Base-by-base conservation (phyloP, 2,329 filamentous ascomycete genomes). In the Monosporascus sp. region DNA sequence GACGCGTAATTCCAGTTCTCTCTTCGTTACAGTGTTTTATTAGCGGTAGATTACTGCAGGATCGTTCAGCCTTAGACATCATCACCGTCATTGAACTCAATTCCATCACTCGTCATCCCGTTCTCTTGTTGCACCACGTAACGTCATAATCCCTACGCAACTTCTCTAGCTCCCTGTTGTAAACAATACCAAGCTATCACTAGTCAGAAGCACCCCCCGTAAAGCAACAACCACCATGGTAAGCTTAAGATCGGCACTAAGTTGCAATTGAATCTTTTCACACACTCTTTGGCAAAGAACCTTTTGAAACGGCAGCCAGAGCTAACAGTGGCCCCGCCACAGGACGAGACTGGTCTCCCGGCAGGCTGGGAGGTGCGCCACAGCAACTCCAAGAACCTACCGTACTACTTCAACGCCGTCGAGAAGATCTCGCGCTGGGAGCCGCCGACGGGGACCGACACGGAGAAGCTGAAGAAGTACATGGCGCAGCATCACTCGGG, bases 361-460 rank as follows among this genome's bases (percentile, higher is more conserved):
- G 72, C 84, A 48, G 84, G 85, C 71, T 97, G 93, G 92, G 94
- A 97, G 76, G 90, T 99, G 68, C 90, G 94, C 71, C 90, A 95
- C 76, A 96, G 90, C 72, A 96, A 97, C 78, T 96, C 90, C 73
- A 97, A 97, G 79, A 96, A 96, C 75, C 87, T 97, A 37, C 94
- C 94, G 38, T 99, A 99, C 80, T 99, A 97, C 79, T 97, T 97
- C 86, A 95, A 97, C 74, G 78, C 87, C 46, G 76, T 74, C 62
- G 89, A 90, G 58, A 93, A 92, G 71, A 85, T 90, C 69, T 97
- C 94, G 58, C 84, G 90, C 74, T 99, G 94, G 94, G 94, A 97
- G 69, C 93, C 94, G 3, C 94, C 94, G 8, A 71, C 82, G 45
- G 89, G 86, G 59, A 94, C 92, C 62, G 90, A 99, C 74, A 89